Conservation (phyloP, 768 basidiomycete genomes). For the Mycena maculata region DNA sequence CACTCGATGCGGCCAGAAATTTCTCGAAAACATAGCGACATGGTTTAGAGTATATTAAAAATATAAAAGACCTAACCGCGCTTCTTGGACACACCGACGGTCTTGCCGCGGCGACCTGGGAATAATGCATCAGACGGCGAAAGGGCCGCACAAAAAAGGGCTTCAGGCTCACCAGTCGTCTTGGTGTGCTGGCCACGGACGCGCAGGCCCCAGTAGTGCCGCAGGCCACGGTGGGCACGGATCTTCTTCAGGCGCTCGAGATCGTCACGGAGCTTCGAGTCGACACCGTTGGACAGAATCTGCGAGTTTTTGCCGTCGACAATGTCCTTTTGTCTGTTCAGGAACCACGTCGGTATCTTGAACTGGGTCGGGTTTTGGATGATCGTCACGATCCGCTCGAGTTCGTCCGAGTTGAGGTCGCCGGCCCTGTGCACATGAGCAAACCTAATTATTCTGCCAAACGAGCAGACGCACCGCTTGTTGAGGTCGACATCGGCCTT, state of each 20-base stretch:
- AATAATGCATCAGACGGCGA: conserved; percentile 13
- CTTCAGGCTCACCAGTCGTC: conserved; percentile 84
- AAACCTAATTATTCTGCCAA: background rate
- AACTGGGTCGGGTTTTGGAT: conserved; percentile 99
- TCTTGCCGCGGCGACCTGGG: conserved; percentile 93
- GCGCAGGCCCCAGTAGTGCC: conserved; percentile 94
- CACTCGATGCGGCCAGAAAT: background rate
- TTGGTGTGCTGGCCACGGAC: conserved; percentile 99
- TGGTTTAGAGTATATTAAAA: conserved; percentile 2
- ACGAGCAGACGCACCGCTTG: conserved; percentile 83
- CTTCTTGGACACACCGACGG: conserved; percentile 97
- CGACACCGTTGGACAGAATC: conserved; percentile 95
- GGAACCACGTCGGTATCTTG: conserved; percentile 99
- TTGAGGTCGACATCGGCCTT: conserved; percentile 99
- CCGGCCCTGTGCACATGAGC: conserved; percentile 75
- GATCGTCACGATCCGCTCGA: conserved; percentile 98
- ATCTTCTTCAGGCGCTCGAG: conserved; percentile 99
- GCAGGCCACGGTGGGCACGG: conserved; percentile 92
- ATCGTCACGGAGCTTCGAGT: conserved; percentile 98
- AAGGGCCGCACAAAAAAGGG: background rate
- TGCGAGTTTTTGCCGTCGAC: conserved; percentile 97
- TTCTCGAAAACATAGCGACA: conserved; percentile 15
- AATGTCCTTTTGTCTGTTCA: conserved; percentile 99
- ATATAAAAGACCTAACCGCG: conserved; percentile 53
- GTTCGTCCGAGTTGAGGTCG: conserved; percentile 99